Evolutionary conservation across 176 grass and related monocot species (phyloP).

Genomic region (Dactylis glomerata): DNA sequence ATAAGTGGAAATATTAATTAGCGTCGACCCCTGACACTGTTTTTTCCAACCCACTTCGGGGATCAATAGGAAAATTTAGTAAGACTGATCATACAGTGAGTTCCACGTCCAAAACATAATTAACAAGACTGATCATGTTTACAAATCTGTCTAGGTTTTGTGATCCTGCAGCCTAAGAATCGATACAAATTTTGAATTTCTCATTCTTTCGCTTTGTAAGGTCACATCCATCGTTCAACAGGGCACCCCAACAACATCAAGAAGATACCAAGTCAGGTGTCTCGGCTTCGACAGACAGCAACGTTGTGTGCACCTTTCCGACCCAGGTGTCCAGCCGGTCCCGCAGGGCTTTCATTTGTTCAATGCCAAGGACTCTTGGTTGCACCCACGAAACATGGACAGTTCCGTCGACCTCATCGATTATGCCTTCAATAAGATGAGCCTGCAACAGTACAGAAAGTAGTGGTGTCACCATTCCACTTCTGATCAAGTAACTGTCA

Average conservation of each 20-base stretch:
- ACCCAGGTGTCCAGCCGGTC: slow-evolving; percentile 71
- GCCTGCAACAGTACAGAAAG: slow-evolving; percentile 40
- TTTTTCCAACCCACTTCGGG: neutral
- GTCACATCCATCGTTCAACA: neutral
- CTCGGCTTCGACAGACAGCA: slow-evolving; percentile 74
- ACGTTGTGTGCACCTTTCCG: slow-evolving; percentile 56
- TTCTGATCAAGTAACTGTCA: neutral
- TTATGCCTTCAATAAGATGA: slow-evolving; percentile 88
- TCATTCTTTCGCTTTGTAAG: neutral
- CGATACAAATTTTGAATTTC: neutral
- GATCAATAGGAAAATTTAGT: neutral
- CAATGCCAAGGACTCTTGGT: slow-evolving; percentile 70
- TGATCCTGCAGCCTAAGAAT: neutral
- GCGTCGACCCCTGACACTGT: neutral
- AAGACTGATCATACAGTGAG: neutral
- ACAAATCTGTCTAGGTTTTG: slow-evolving; percentile 9
- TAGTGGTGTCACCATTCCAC: neutral
- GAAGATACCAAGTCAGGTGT: slow-evolving; percentile 65
- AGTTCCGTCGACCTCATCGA: slow-evolving; percentile 71
- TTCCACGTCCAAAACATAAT: neutral
- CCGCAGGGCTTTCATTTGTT: slow-evolving; percentile 66
- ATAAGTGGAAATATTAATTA: neutral
- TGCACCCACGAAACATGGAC: slow-evolving; percentile 75
- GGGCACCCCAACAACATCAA: slow-evolving; percentile 14
- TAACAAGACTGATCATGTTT: neutral